Evolutionary conservation across 2,329 filamentous ascomycete genomes (phyloP).

Genomic region (Emergomyces orientalis): DNA sequence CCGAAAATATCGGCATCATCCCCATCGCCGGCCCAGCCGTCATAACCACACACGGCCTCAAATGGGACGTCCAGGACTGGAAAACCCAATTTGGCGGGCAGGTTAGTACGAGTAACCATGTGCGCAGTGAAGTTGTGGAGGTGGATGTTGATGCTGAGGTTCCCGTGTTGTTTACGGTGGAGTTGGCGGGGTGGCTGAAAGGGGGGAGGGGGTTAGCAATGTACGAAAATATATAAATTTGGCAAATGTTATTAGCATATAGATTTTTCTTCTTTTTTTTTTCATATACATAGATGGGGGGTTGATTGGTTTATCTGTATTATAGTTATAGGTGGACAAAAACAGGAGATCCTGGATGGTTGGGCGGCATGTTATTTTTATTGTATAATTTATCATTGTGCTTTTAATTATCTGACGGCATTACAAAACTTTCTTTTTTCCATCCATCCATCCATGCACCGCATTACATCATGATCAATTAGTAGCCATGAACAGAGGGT

Average conservation of each 20-base stretch:
- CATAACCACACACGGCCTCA: slow-evolving; percentile 71
- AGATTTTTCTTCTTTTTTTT: background rate
- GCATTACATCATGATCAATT: too few species aligned
- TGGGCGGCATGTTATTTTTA: too few species aligned
- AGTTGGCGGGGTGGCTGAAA: slow-evolving; percentile 42
- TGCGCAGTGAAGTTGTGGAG: slow-evolving; percentile 51
- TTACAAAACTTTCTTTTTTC: background rate
- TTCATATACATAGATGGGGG: too few species aligned
- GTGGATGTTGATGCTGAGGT: slow-evolving; percentile 47
- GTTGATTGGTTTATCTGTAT: too few species aligned
- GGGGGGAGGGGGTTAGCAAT: too few species aligned
- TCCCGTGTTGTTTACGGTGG: slow-evolving; percentile 66
- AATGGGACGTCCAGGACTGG: slow-evolving; percentile 88
- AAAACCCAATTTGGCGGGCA: slow-evolving; percentile 62
- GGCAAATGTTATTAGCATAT: too few species aligned
- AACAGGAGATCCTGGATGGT: too few species aligned
- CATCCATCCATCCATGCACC: too few species aligned
- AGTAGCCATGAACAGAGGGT: too few species aligned
- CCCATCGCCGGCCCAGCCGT: slow-evolving; percentile 67
- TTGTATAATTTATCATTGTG: too few species aligned
- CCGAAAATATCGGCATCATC: slow-evolving; percentile 74
- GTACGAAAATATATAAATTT: too few species aligned
- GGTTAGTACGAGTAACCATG: slow-evolving; percentile 73
- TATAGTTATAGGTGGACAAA: too few species aligned
- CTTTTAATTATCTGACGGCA: background rate